Evolutionary conservation across 1,139 yeast species (phyloP).

Genomic region (Yamadazyma dushanensis): DNA sequence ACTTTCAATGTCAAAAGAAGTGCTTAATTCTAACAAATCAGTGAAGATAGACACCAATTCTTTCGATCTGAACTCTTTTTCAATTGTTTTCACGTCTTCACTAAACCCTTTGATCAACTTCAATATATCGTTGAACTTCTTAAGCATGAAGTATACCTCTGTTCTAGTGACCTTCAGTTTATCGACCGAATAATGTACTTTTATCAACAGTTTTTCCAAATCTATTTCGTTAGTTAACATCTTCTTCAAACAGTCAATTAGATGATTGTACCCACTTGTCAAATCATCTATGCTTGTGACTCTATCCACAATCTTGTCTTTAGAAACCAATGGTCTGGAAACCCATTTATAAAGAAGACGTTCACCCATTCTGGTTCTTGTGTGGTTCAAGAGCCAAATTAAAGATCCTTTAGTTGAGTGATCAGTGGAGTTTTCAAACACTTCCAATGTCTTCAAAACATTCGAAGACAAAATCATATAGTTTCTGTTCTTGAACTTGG

Average conservation of each 20-base stretch:
- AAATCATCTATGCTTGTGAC: slow-evolving; percentile 66
- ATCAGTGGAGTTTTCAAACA: slow-evolving; percentile 66
- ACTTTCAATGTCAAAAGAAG: slow-evolving; percentile 20
- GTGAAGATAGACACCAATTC: slow-evolving; percentile 25
- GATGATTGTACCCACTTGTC: slow-evolving; percentile 39
- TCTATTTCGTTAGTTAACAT: slow-evolving; percentile 49
- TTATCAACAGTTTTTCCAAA: slow-evolving; percentile 64
- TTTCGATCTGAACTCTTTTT: slow-evolving; percentile 20
- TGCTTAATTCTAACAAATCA: slow-evolving; percentile 20
- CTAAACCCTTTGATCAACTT: slow-evolving; percentile 28
- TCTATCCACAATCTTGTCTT: slow-evolving; percentile 55
- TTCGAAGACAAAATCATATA: slow-evolving; percentile 71
- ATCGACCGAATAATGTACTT: slow-evolving; percentile 58
- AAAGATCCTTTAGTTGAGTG: slow-evolving; percentile 63
- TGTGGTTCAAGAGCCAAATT: slow-evolving; percentile 76
- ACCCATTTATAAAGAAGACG: slow-evolving; percentile 73
- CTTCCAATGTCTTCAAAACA: slow-evolving; percentile 69
- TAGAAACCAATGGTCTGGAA: slow-evolving; percentile 62
- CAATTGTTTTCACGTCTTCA: slow-evolving; percentile 14
- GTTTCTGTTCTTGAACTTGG: slow-evolving; percentile 47
- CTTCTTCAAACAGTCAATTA: slow-evolving; percentile 53
- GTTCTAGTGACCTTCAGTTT: slow-evolving; percentile 52
- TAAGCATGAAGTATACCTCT: slow-evolving; percentile 64
- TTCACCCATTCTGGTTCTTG: slow-evolving; percentile 75
- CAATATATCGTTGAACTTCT: slow-evolving; percentile 44